Percentiles rank a stretch among this genome's conserved stretches.
Evolutionary conservation across 495 filamentous ascomycete genomes (phyloP).

Genomic region (Terfezia claveryi): DNA sequence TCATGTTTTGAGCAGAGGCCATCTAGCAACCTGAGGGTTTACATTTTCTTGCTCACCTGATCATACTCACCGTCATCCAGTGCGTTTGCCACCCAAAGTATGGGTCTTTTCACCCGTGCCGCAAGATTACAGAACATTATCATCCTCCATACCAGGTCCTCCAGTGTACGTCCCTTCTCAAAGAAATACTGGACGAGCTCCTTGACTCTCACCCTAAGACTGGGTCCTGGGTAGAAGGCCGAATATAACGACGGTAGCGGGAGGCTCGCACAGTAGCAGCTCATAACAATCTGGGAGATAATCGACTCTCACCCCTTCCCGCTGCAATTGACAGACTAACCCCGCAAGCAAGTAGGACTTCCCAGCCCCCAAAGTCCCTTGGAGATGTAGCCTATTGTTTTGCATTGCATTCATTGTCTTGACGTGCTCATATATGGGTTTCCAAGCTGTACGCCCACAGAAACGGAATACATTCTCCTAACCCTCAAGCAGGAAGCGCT

Average conservation of each 20-base stretch:
- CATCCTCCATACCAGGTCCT: background rate
- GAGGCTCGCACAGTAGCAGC: background rate
- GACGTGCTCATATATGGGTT: background rate
- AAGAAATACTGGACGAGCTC: too few species aligned
- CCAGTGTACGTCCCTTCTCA: too few species aligned
- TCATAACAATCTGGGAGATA: background rate
- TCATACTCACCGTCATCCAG: background rate
- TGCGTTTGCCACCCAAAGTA: background rate
- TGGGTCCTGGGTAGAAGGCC: background rate
- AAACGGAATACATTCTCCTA: background rate
- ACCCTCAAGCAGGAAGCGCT: background rate
- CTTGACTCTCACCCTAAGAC: background rate
- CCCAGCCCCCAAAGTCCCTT: background rate
- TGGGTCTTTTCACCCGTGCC: background rate
- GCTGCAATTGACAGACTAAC: background rate
- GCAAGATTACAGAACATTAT: background rate
- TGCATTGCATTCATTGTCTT: background rate
- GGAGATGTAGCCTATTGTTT: background rate
- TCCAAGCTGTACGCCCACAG: background rate
- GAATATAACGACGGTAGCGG: background rate
- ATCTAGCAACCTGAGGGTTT: background rate
- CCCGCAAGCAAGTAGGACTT: constrained; percentile 1
- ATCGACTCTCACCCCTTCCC: background rate
- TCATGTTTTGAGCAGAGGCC: background rate
- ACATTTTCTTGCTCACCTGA: background rate